Conservation (phyloP, 2,329 filamentous ascomycete genomes). For the Ilyonectria mors-panacis region DNA sequence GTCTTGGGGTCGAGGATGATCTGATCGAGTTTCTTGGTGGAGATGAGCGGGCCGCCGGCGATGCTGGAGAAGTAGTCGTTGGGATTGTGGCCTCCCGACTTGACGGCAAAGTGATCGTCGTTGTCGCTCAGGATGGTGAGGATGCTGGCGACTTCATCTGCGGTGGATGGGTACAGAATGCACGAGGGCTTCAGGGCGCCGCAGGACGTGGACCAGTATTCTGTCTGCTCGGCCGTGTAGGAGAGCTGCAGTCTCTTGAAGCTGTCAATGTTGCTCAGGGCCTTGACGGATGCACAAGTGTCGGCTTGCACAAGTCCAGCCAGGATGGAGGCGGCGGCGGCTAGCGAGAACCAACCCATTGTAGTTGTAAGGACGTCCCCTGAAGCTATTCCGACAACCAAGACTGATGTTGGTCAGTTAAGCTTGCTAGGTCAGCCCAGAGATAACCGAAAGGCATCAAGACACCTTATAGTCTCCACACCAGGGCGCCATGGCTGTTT, state of each 20-base stretch:
- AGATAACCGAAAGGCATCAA: not conserved
- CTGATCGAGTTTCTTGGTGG: constrained; percentile 60
- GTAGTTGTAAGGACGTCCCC: not conserved
- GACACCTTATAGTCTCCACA: not conserved
- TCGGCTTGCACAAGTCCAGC: constrained; percentile 8
- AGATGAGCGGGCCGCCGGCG: constrained; percentile 64
- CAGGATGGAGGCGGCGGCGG: not conserved
- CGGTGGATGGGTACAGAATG: constrained; percentile 63
- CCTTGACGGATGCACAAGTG: constrained; percentile 22
- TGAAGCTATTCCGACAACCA: not conserved
- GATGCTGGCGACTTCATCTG: constrained; percentile 67
- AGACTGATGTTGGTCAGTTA: not conserved
- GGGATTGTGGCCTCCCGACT: constrained; percentile 71
- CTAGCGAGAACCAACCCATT: not conserved
- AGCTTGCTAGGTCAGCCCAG: not conserved
- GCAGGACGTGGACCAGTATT: constrained; percentile 64
- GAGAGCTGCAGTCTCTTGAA: constrained; percentile 41
- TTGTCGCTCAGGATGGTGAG: constrained; percentile 64
- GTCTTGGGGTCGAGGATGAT: constrained; percentile 56
- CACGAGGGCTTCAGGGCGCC: constrained; percentile 61
- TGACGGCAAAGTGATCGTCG: constrained; percentile 67
- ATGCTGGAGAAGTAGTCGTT: constrained; percentile 68
- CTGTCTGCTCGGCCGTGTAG: constrained; percentile 56
- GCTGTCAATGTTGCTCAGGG: constrained; percentile 18
- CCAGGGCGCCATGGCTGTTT: no score